These are phyloP conservation scores for Harringtonia aguacate DNA, from an alignment of 2,329 filamentous ascomycete genomes.

Conservation along the genomic window DNA sequence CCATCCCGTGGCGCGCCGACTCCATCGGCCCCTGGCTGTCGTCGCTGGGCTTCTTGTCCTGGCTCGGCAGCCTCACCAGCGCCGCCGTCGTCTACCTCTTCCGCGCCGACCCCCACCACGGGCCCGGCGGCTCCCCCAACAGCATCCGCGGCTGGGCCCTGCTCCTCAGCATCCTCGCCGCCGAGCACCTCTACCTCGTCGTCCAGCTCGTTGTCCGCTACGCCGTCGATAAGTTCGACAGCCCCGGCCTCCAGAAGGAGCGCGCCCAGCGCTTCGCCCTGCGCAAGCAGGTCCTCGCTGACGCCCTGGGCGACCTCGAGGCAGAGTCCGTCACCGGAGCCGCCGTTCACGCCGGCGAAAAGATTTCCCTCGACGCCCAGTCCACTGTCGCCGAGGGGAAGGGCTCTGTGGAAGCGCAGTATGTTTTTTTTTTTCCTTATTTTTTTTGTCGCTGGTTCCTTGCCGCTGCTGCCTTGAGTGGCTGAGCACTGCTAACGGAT, in stretches of 20 bases:
- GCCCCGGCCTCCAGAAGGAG: constrained; percentile 77
- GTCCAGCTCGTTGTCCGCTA: constrained; percentile 62
- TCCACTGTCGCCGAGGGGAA: constrained; percentile 14
- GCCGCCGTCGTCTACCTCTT: constrained; percentile 87
- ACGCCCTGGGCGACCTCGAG: constrained; percentile 51
- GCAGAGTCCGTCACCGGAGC: constrained; percentile 32
- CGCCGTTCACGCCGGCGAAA: constrained; percentile 39
- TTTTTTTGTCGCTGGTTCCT: background rate
- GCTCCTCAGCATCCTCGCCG: constrained; percentile 70
- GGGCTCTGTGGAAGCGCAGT: constrained; percentile 40
- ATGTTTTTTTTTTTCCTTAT: constrained; percentile 15
- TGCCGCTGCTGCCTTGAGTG: too few species aligned
- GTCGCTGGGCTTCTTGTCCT: constrained; percentile 78
- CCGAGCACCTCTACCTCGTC: constrained; percentile 82
- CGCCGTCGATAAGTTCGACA: constrained; percentile 71
- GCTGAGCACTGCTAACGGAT: background rate
- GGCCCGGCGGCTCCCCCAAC: constrained; percentile 54
- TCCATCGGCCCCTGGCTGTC: constrained; percentile 91
- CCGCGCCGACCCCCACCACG: constrained; percentile 54
- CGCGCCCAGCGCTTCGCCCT: constrained; percentile 69
- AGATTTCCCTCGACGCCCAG: constrained; percentile 14
- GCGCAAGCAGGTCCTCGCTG: constrained; percentile 68
- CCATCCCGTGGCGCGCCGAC: constrained; percentile 81
- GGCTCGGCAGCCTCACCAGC: constrained; percentile 83
- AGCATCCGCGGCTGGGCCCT: constrained; percentile 72